Conservation (phyloP, 768 basidiomycete species). For the Suillus luteus region DNA sequence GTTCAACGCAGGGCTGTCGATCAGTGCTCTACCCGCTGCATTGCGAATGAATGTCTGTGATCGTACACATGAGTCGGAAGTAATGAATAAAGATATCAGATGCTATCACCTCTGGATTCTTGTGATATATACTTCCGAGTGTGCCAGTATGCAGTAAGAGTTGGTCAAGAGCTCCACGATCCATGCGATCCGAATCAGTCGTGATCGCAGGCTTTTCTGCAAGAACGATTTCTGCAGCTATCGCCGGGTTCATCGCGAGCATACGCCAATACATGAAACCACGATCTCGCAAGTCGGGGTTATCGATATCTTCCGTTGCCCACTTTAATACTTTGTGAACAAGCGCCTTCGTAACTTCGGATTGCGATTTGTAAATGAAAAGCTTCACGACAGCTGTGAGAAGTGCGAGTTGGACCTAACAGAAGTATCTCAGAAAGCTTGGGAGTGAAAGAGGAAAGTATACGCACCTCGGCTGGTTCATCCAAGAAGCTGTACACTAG, state of each 20-base stretch:
- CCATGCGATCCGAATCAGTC: slow-evolving; percentile 98
- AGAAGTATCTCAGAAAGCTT: not conserved
- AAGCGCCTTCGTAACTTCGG: slow-evolving; percentile 83
- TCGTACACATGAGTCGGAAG: slow-evolving; percentile 17
- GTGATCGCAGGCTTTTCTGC: slow-evolving; percentile 94
- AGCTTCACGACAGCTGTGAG: slow-evolving; percentile 95
- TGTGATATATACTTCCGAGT: slow-evolving; percentile 95
- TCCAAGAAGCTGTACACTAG: slow-evolving; percentile 86
- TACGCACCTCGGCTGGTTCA: slow-evolving; percentile 85
- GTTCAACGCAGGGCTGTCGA: slow-evolving; percentile 90
- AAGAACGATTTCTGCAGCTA: slow-evolving; percentile 88
- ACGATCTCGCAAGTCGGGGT: slow-evolving; percentile 94
- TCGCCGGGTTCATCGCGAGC: slow-evolving; percentile 87
- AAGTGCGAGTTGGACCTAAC: slow-evolving; percentile 91
- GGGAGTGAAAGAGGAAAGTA: not conserved
- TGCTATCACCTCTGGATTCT: slow-evolving; percentile 80
- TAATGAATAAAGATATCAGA: not conserved
- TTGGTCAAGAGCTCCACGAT: slow-evolving; percentile 93
- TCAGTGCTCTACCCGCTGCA: slow-evolving; percentile 78
- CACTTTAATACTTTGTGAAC: slow-evolving; percentile 96
- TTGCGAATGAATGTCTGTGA: slow-evolving; percentile 89
- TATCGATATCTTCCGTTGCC: slow-evolving; percentile 97
- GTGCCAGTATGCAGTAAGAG: slow-evolving; percentile 92
- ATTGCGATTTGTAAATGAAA: slow-evolving; percentile 86
- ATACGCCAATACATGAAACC: slow-evolving; percentile 99